phyloP scores from a whole-genome alignment of 441 rosid genomes.

The Aleurites moluccanus region DNA sequence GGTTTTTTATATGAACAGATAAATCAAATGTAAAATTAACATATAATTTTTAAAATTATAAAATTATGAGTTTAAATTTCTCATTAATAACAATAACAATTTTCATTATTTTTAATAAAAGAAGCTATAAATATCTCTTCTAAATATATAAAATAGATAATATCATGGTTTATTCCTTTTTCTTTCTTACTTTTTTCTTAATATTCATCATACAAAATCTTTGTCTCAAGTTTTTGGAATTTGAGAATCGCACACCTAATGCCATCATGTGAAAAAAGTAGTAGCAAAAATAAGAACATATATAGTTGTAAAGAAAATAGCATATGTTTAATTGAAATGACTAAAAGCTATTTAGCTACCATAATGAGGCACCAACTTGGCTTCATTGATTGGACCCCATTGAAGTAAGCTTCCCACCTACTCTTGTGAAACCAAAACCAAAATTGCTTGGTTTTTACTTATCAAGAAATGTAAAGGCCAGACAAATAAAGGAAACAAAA shows the following conservation, averaged over 20 bases:
- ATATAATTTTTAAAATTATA: too few relatives aligned
- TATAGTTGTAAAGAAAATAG: not conserved
- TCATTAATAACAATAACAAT: too few relatives aligned
- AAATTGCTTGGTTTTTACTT: constrained; percentile 11
- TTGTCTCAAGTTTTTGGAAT: not conserved
- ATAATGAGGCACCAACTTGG: not conserved
- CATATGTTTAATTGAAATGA: not conserved
- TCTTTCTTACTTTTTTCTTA: too few relatives aligned
- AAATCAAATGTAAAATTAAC: too few relatives aligned
- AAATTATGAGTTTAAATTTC: too few relatives aligned
- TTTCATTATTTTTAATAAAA: too few relatives aligned
- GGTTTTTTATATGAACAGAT: too few relatives aligned
- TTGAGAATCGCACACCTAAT: not conserved
- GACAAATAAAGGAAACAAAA: not conserved
- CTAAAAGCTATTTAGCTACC: not conserved
- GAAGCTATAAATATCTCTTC: too few relatives aligned
- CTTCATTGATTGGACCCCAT: constrained; percentile 25
- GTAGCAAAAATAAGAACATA: not conserved
- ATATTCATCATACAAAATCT: too few relatives aligned
- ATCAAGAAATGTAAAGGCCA: constrained; percentile 1
- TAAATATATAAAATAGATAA: not conserved
- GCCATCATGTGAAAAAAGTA: not conserved
- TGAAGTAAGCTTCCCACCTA: constrained; percentile 31
- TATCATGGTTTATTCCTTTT: not conserved
- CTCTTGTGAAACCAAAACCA: constrained; percentile 12